Percentiles rank a stretch among this genome's conserved stretches.
These are phyloP conservation scores for Sporothrix dimorphospora DNA, from an alignment of 2,329 filamentous ascomycete species.

Conservation along the genomic window DNA sequence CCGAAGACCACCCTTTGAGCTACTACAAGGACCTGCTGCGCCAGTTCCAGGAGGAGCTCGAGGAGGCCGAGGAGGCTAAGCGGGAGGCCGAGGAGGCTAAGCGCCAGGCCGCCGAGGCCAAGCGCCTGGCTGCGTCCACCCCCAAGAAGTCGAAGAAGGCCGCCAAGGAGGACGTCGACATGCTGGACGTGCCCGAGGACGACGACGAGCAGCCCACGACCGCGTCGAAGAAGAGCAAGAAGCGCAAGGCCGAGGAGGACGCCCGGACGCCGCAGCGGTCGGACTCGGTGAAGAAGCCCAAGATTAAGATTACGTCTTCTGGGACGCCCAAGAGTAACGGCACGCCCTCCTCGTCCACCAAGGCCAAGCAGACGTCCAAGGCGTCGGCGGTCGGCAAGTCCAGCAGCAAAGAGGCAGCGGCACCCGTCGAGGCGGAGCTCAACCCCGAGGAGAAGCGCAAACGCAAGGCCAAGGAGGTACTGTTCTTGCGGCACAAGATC, in stretches of 20 bases:
- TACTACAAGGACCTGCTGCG: slow-evolving; percentile 82
- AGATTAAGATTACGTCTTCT: slow-evolving; percentile 64
- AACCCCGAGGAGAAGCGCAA: slow-evolving; percentile 60
- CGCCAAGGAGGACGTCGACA: slow-evolving; percentile 64
- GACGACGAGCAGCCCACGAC: slow-evolving; percentile 48
- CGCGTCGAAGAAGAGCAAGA: slow-evolving; percentile 63
- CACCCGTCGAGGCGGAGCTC: slow-evolving; percentile 60
- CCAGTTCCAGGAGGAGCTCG: slow-evolving; percentile 67
- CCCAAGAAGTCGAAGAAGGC: slow-evolving; percentile 55
- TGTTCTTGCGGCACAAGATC: slow-evolving; percentile 91
- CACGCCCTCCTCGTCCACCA: slow-evolving; percentile 56
- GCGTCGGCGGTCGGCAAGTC: slow-evolving; percentile 20
- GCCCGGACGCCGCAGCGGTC: slow-evolving; percentile 43
- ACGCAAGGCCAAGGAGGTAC: slow-evolving; percentile 73
- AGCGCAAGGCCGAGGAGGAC: slow-evolving; percentile 84
- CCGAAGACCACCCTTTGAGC: slow-evolving; percentile 74
- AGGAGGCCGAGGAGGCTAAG: slow-evolving; percentile 58
- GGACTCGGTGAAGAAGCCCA: slow-evolving; percentile 69
- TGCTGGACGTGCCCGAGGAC: slow-evolving; percentile 59
- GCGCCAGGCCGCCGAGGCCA: slow-evolving; percentile 43
- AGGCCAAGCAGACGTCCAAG: slow-evolving; percentile 27
- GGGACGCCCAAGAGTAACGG: slow-evolving; percentile 52
- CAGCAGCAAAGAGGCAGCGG: slow-evolving; percentile 43
- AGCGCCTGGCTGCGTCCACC: slow-evolving; percentile 44
- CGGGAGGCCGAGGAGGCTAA: slow-evolving; percentile 50